These are phyloP conservation scores for Conticribra weissflogii DNA, from an alignment of 108 stramenopile genomes.

Conservation along the genomic window DNA sequence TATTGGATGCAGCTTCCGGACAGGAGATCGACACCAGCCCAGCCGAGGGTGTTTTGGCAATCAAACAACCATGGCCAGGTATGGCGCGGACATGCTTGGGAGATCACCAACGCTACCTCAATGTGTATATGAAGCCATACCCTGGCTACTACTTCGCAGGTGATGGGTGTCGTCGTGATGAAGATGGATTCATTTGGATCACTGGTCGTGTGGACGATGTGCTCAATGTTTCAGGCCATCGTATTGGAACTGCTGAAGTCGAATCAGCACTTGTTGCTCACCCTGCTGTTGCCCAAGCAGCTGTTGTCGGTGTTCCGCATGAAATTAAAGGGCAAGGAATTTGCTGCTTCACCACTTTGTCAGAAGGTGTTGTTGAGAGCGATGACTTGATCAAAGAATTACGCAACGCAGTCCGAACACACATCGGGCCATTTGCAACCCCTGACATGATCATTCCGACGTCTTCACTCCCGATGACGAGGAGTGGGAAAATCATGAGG, in stretches of 20 bases:
- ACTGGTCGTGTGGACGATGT: constrained; percentile 98
- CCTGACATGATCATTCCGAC: constrained; percentile 88
- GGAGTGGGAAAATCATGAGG: constrained; percentile 96
- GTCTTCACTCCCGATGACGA: constrained; percentile 92
- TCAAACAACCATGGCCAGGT: constrained; percentile 94
- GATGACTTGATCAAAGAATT: constrained; percentile 87
- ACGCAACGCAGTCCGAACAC: constrained; percentile 70
- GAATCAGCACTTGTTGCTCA: constrained; percentile 94
- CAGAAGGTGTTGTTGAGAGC: constrained; percentile 62
- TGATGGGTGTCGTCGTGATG: constrained; percentile 91
- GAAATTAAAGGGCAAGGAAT: constrained; percentile 93
- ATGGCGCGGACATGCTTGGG: constrained; percentile 94
- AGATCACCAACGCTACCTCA: constrained; percentile 94
- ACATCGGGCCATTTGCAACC: constrained; percentile 92
- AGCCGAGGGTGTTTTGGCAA: constrained; percentile 90
- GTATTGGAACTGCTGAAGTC: constrained; percentile 95
- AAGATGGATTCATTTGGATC: constrained; percentile 96
- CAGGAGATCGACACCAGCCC: constrained; percentile 58
- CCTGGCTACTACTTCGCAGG: constrained; percentile 98
- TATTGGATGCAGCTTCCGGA: constrained; percentile 89
- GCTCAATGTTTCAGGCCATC: constrained; percentile 94
- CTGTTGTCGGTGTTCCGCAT: constrained; percentile 91
- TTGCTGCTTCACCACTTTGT: constrained; percentile 82
- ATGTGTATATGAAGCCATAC: constrained; percentile 92
- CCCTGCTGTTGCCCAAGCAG: constrained; percentile 89